Conservation (phyloP, 129 eudicot species). For the Chrysanthemum makinoi region DNA sequence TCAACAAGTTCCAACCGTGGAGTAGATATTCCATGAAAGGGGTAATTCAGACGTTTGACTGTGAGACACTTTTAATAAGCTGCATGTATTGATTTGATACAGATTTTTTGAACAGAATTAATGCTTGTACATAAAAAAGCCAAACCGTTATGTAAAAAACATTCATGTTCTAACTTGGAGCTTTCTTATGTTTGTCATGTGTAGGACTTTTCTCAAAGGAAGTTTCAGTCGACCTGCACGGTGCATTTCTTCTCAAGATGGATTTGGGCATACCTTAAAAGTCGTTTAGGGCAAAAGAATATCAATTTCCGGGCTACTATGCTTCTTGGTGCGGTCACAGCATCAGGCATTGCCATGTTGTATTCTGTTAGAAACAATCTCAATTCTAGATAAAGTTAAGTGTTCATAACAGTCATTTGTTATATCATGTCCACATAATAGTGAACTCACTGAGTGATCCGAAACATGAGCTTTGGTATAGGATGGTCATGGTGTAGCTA, state of each 20-base stretch:
- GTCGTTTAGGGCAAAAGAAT: slow-evolving; percentile 22
- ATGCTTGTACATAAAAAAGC: background rate
- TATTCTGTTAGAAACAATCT: slow-evolving; percentile 32
- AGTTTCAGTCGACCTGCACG: slow-evolving; percentile 59
- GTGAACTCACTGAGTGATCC: background rate
- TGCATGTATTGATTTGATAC: background rate
- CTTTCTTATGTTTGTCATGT: slow-evolving; percentile 16
- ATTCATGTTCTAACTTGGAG: slow-evolving; percentile 7
- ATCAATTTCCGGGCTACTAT: slow-evolving; percentile 25
- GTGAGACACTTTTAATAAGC: background rate
- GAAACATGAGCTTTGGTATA: background rate
- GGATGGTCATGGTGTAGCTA: too few relatives aligned
- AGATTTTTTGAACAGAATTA: background rate
- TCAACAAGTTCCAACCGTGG: background rate
- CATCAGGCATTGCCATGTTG: slow-evolving; percentile 42
- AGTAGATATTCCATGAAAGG: background rate
- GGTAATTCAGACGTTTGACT: background rate
- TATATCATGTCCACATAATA: background rate
- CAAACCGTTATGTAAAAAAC: background rate
- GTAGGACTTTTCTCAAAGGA: slow-evolving; percentile 62
- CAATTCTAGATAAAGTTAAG: slow-evolving; percentile 10
- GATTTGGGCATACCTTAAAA: slow-evolving; percentile 43
- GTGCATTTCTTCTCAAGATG: slow-evolving; percentile 52
- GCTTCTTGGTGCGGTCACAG: slow-evolving; percentile 42
- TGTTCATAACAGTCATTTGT: background rate